A percentile compares a stretch with the other conserved stretches of the same genome.
These are phyloP conservation scores for Fusarium tanahbumbuense DNA, from an alignment of 2,329 filamentous ascomycete species.

Conservation along the genomic window DNA sequence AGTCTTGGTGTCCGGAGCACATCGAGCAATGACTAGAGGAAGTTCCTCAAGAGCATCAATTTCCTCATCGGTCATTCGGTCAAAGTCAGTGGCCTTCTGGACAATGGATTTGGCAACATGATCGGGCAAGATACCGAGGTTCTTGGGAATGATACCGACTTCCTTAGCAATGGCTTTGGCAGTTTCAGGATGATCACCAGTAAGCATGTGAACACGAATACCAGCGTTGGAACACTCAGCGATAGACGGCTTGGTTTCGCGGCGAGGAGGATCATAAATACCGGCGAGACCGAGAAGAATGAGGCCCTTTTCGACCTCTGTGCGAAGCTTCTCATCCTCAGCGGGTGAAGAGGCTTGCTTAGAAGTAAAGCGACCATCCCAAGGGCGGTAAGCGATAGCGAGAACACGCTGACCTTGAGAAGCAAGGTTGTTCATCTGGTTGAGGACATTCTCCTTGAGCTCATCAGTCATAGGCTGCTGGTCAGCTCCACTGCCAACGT, in stretches of 20 bases:
- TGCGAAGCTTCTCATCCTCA: constrained; percentile 64
- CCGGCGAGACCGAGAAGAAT: constrained; percentile 84
- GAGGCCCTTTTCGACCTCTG: constrained; percentile 73
- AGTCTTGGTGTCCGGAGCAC: constrained; percentile 87
- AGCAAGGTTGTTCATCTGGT: constrained; percentile 69
- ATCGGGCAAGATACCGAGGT: constrained; percentile 69
- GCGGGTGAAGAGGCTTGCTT: constrained; percentile 50
- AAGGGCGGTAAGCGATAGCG: constrained; percentile 74
- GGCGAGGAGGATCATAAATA: constrained; percentile 86
- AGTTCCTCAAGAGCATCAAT: constrained; percentile 81
- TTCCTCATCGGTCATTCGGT: constrained; percentile 78
- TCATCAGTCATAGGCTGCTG: constrained; percentile 62
- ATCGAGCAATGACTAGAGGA: constrained; percentile 85
- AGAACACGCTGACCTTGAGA: constrained; percentile 78
- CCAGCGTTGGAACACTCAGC: constrained; percentile 77
- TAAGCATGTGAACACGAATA: constrained; percentile 86
- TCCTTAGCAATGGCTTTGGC: constrained; percentile 82
- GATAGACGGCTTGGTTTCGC: constrained; percentile 80
- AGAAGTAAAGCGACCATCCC: constrained; percentile 61
- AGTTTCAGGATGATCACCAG: constrained; percentile 83
- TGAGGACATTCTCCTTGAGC: constrained; percentile 61
- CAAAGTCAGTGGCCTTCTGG: constrained; percentile 82
- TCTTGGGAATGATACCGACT: constrained; percentile 78
- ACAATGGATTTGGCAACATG: constrained; percentile 76
- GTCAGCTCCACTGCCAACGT: constrained; percentile 57